Percentiles rank a stretch among this genome's conserved stretches.
phyloP scores from a whole-genome alignment of 805 yeast genomes.

The Saccharomycopsis vini region DNA sequence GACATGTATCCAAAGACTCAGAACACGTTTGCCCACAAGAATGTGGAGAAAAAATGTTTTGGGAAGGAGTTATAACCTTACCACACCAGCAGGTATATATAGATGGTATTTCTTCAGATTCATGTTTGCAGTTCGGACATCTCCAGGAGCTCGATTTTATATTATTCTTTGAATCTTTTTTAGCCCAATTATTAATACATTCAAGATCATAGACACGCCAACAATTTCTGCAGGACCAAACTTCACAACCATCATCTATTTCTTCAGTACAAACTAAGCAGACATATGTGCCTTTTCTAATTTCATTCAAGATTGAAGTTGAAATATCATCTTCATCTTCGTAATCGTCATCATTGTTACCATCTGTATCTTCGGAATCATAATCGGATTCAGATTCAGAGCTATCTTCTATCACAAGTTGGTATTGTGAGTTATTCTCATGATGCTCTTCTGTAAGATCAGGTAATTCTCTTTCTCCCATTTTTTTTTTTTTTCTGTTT shows the following conservation, averaged over 20 bases:
- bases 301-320: conserved; percentile 30
- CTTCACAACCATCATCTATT: conserved; percentile 50
- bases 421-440: no score
- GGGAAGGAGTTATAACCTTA: conserved; percentile 55
- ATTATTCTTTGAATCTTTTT: conserved; percentile 53
- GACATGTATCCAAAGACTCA: conserved; percentile 44
- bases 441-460: no score
- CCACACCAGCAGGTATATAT: conserved; percentile 85
- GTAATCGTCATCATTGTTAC: background rate
- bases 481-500: no score
- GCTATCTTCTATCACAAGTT: background rate
- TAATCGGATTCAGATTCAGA: background rate
- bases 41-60: conserved; percentile 58
- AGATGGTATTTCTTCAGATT: conserved; percentile 37
- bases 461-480: no score
- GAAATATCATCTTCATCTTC: background rate
- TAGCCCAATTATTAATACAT: conserved; percentile 85
- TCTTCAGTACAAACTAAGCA: conserved; percentile 88
- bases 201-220: conserved; percentile 76
- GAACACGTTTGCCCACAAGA: conserved; percentile 85
- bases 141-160: conserved; percentile 53
- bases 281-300: conserved; percentile 58
- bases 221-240: conserved; percentile 78
- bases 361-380: conserved; percentile 1
- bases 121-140: conserved; percentile 73